Evolutionary conservation across 179 eudicot species (phyloP).

Genomic region (Heliamphora pulchella): DNA sequence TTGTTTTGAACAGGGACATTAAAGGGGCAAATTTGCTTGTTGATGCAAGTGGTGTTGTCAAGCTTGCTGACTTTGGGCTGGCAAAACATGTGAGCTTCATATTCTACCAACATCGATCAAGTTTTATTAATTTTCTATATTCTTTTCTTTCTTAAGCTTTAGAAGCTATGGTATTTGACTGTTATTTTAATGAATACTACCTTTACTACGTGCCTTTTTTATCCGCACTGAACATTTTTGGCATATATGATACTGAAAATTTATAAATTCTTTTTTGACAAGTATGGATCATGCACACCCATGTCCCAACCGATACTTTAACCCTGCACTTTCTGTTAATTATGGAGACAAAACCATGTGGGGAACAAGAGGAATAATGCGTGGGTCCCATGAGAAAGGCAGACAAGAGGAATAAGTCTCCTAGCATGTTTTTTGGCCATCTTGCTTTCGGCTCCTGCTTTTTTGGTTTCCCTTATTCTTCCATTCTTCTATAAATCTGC

Average conservation of each 20-base stretch:
- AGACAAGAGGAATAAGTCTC: too few relatives aligned
- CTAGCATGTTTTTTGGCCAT: too few relatives aligned
- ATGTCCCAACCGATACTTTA: neutral
- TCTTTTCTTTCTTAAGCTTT: neutral
- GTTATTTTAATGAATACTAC: neutral
- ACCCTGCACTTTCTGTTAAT: neutral
- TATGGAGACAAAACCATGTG: too few relatives aligned
- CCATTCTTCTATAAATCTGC: too few relatives aligned
- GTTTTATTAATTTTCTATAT: neutral
- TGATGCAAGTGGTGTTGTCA: conserved; percentile 83
- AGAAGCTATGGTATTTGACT: neutral
- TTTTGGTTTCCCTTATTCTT: too few relatives aligned
- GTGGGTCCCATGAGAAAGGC: too few relatives aligned
- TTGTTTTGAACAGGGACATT: conserved; percentile 54
- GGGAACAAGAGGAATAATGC: too few relatives aligned
- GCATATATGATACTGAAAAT: neutral
- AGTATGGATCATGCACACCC: neutral
- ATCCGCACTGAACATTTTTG: neutral
- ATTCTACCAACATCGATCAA: neutral
- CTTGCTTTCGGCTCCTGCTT: too few relatives aligned
- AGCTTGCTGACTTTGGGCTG: conserved; percentile 95
- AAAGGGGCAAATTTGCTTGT: conserved; percentile 95
- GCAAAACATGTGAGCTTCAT: conserved; percentile 74
- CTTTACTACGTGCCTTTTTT: neutral
- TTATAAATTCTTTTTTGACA: neutral